Base-by-base conservation (phyloP, 495 filamentous ascomycete species). In the Aspergillus nanangensis region DNA sequence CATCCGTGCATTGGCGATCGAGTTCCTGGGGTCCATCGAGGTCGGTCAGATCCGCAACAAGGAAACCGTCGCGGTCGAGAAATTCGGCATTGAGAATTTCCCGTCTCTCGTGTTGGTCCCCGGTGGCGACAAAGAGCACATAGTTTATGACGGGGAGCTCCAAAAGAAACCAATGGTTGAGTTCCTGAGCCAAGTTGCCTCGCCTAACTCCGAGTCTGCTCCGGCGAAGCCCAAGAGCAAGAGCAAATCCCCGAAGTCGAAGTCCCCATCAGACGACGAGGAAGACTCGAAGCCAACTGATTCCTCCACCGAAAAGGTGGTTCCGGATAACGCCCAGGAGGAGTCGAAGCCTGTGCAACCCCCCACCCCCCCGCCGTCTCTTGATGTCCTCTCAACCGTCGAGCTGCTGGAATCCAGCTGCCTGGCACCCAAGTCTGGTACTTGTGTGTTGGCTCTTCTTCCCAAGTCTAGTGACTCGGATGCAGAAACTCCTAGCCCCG, bases 31-130 rank as follows among this genome's bases (percentile, higher is more conserved):
- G 22, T 78, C 78, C 34, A 82, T 96, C 55, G 76, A 75, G 10
- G 74, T 99, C 45, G 90, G 86, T 18, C 92, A 97, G 66, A 81
- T 95, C 32, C 78, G 90, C 35, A 83, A 86, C 64, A 95, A 90
- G 65, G 87, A 96, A 65, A 67, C 74, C 22, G 77, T 76, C 43
- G 76, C 87, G 0, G 77, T 88, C 3, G 74, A 87, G 48, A 74
- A 77, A 38, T 96, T 94, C 47, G 86, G 83, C 41, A 72, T 97
- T 17, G 71, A 73, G 7, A 79, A 83, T 45, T 92, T 87, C 56
- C 93, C 93, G 1, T 86, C 84, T 0, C 69, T 99, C 8, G 67
- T 97, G 15, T 76, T 97, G 19, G 65, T 97, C 24, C 88, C 92
- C 2, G 84, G 83, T 3, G 85, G 82, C 14, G 80, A 82, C 18